phyloP scores from a whole-genome alignment of 148 eudicot genomes.

The Chenopodium suecicum region DNA sequence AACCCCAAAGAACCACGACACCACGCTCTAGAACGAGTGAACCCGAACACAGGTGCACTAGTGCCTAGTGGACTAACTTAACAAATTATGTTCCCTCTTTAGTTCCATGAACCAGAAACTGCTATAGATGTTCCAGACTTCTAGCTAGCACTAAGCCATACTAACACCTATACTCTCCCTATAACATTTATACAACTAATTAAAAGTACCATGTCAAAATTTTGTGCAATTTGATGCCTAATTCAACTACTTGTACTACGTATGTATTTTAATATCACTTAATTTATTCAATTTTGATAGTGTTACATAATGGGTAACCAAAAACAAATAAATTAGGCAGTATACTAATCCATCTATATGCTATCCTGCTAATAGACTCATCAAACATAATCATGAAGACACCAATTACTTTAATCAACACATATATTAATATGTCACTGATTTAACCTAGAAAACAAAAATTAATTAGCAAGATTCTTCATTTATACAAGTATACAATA shows the following conservation, averaged over 20 bases:
- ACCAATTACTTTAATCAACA: not conserved
- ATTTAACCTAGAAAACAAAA: not conserved
- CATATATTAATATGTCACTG: not conserved
- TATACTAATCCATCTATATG: not conserved
- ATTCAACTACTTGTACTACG: not conserved
- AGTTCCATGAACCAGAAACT: not conserved
- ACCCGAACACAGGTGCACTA: not conserved
- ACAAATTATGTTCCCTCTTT: not conserved
- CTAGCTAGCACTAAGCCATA: not conserved
- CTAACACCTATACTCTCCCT: not conserved
- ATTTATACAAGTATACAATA: not conserved
- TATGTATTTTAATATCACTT: not conserved
- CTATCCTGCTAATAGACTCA: not conserved
- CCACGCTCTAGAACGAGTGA: not conserved
- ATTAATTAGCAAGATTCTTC: not conserved
- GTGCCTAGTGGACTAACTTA: not conserved
- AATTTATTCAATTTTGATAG: not conserved
- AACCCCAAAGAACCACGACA: not conserved
- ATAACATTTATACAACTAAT: not conserved
- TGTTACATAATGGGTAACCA: not conserved
- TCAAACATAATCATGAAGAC: not conserved
- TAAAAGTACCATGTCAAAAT: not conserved
- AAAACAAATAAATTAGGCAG: not conserved
- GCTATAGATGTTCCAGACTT: not conserved
- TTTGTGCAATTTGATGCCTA: not conserved